Base-by-base conservation (phyloP, 805 yeast genomes). In the Saccharomycopsis javanensis region DNA sequence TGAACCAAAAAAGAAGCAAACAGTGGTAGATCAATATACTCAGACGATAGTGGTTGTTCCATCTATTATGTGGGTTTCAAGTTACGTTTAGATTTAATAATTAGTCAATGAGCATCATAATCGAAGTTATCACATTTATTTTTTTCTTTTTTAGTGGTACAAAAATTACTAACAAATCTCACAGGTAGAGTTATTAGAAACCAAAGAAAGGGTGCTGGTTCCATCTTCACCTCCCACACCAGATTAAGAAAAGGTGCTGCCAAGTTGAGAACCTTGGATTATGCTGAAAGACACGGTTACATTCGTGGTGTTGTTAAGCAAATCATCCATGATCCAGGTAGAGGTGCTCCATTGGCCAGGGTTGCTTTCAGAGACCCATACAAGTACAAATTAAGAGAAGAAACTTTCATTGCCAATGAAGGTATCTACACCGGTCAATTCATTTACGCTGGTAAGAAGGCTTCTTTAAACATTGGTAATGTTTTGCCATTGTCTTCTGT, bases 181-280 rank as follows among this genome's bases (percentile, higher is more conserved):
- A 71, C 71, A 83, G 96, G 96, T 88, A 89, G 98, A 86, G 99
- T 94, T 81, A 94, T 94, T 84, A 96, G 99, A 83, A 94, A 94
- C 86, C 99, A 94, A 86, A 91, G 99, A 90, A 94, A 94, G 84
- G 98, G 98, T 87, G 96, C 97, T 79, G 98, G 99, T 77, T 92
- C 98, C 74, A 90, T 94, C 85, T 94, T 94, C 90, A 86, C 96
- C 77, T 85, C 99, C 74, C 96, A 92, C 94, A 92, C 98, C 85
- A 92, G 98, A 82, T 88, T 94, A 79, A 90, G 99, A 88, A 88
- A 94, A 82, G 99, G 99, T 79, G 98, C 99, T 77, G 99, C 99
- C 76, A 92, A 92, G 88, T 86, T 92, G 78, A 89, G 99, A 86
- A 87, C 96, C 76, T 86, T 92, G 77, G 98, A 94, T 80, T 92